Percentiles rank a stretch among this genome's conserved stretches.
Conservation (phyloP, 805 yeast genomes). For the Pichia membranifaciens region DNA sequence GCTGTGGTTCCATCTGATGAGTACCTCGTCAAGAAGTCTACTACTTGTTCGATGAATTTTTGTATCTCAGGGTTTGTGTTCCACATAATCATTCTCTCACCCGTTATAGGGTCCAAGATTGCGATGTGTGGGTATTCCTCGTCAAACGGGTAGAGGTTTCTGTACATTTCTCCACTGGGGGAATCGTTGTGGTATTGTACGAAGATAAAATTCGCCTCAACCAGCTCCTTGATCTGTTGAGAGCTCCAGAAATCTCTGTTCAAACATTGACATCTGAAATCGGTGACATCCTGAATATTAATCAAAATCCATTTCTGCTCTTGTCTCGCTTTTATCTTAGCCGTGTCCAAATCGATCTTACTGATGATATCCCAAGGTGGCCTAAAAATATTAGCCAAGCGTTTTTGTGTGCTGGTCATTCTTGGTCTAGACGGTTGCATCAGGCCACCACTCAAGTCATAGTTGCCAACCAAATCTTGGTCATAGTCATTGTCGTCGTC, state of each 20-base stretch:
- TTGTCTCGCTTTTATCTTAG: constrained; percentile 59
- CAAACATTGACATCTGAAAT: constrained; percentile 81
- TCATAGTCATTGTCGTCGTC: constrained; percentile 24
- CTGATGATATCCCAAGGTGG: constrained; percentile 92
- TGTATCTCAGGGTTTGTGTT: constrained; percentile 55
- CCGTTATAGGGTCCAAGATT: constrained; percentile 90
- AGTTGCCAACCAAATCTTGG: constrained; percentile 28
- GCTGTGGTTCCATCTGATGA: constrained; percentile 64
- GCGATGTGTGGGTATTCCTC: constrained; percentile 80
- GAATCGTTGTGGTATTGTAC: constrained; percentile 81
- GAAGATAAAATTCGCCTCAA: constrained; percentile 68
- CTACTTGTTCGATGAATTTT: constrained; percentile 60
- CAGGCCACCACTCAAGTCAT: background rate
- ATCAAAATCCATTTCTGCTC: constrained; percentile 76
- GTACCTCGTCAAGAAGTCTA: constrained; percentile 60
- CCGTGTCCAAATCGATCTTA: constrained; percentile 61
- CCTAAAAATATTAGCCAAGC: constrained; percentile 76
- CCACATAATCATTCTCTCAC: constrained; percentile 83
- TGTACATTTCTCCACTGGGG: constrained; percentile 63
- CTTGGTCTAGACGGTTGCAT: constrained; percentile 8
- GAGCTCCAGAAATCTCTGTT: constrained; percentile 94
- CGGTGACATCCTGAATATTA: constrained; percentile 80
- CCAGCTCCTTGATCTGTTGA: constrained; percentile 52
- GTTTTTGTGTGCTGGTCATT: constrained; percentile 45
- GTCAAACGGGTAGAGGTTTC: constrained; percentile 65